Evolutionary conservation across 306 rosid species (phyloP), one percentile per base, ranked within the genome.

Genomic region (Elaeagnus macrophylla): DNA sequence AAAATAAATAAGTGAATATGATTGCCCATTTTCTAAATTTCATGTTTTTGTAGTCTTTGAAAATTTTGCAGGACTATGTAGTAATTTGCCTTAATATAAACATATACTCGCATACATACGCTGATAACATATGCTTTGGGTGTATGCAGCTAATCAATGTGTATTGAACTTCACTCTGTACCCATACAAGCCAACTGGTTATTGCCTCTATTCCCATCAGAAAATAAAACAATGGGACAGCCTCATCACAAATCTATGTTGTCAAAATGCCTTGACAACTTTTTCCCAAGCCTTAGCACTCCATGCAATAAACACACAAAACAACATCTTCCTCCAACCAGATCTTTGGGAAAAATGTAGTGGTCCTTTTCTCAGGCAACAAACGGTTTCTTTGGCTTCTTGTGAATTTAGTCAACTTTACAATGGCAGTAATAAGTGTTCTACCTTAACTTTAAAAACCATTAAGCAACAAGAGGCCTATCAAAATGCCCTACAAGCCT

Each of bases 221-320:
- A 47, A 45, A 7, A 59, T 81, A 43, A 46, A 6, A 15, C 14
- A 15, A 0, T 89, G 95, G 97, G 60, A 62, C 8, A 71, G 73
- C 12, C 66, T 76, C 57, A 78, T 76, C 1, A 46, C 50, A 9
- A 79, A 73, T 2, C 43, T 74, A 0, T 90, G 97, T 74, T 90
- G 97, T 46, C 77, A 85, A 3, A 81, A 83, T 12, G 77, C 74
- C 45, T 77, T 83, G 6, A 58, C 75, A 2, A 37, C 76, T 11
- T 10, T 81, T 5, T 56, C 94, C 7, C 49, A 64, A 8, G 94
- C 86, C 5, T 25, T 86, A 20, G 85, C 88, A 10, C 18, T 12
- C 6, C 58, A 49, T 0, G 70, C 54, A 0, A 44, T 7, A 1
- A 10, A 4, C 38, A 7, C 61, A 0, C 40, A 18, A 1, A 43